phyloP scores from a whole-genome alignment of 768 basidiomycete genomes.

The Roridomyces roridus region DNA sequence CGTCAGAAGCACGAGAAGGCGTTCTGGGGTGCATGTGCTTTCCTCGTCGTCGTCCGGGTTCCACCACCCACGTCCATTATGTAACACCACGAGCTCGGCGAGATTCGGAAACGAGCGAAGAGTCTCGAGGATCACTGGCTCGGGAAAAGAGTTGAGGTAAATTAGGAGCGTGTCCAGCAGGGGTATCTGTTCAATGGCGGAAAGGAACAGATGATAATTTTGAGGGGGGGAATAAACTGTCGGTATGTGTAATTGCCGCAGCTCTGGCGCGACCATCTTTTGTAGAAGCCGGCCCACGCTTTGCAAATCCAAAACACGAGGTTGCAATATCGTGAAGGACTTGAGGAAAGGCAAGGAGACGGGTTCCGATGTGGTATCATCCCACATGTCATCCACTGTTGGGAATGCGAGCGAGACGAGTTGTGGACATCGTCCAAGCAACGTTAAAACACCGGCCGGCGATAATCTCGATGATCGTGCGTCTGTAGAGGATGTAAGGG shows the following conservation, averaged over 20 bases:
- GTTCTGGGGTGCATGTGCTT: too few species aligned
- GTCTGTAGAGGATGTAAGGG: background rate
- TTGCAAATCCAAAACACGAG: background rate
- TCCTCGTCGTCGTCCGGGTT: too few species aligned
- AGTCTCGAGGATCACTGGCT: background rate
- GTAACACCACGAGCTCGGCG: background rate
- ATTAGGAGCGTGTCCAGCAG: background rate
- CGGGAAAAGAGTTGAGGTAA: background rate
- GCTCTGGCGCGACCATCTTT: background rate
- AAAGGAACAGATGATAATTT: background rate
- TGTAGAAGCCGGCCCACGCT: background rate
- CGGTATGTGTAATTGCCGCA: background rate
- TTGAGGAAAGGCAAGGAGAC: background rate
- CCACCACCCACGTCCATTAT: too few species aligned
- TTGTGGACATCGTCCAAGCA: background rate
- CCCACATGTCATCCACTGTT: too few species aligned
- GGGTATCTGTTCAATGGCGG: background rate
- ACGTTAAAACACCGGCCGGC: background rate
- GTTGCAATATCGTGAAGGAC: background rate
- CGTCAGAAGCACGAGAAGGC: background rate
- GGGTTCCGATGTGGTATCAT: too few species aligned
- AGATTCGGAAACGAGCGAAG: background rate
- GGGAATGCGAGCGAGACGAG: conserved; percentile 6
- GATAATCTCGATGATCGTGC: too few species aligned
- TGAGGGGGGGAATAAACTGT: background rate